These are phyloP conservation scores for Coniochaeta prunicola DNA, from an alignment of 2,329 filamentous ascomycete genomes.

Conservation along the genomic window DNA sequence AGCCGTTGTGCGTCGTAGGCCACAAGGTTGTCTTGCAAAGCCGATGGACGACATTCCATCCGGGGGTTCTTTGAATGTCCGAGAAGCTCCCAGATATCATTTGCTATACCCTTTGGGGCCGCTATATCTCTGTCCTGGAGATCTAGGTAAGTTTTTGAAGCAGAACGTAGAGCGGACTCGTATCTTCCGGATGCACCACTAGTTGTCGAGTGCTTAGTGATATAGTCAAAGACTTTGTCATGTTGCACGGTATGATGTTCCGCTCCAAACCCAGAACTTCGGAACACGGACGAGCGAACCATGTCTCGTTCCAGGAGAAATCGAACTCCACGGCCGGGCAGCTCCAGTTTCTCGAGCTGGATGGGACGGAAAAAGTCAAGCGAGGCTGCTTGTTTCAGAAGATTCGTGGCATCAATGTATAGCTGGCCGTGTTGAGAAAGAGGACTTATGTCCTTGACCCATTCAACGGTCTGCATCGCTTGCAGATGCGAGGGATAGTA, in stretches of 20 bases:
- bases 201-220: not conserved
- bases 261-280: conserved; percentile 18
- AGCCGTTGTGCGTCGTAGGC: conserved; percentile 5
- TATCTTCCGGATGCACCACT: not conserved
- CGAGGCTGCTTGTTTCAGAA: conserved; percentile 16
- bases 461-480: conserved; percentile 40
- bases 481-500: conserved; percentile 36
- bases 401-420: not conserved
- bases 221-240: conserved; percentile 9
- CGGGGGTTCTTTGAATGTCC: not conserved
- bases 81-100: not conserved
- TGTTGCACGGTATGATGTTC: conserved; percentile 8
- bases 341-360: not conserved
- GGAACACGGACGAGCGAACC: conserved; percentile 32
- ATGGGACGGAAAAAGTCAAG: conserved; percentile 19
- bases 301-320: conserved; percentile 14
- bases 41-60: not conserved
- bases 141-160: not conserved
- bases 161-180: not conserved
- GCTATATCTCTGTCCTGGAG: not conserved
- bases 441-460: conserved; percentile 29
- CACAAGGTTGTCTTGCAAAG: not conserved
- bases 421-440: conserved; percentile 34
- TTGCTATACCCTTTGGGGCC: not conserved
- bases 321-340: conserved; percentile 2